Evolutionary conservation across 371 early-diverging fungal species (phyloP), one percentile per base, ranked within the genome.

Genomic region (Mucor racemosus): DNA sequence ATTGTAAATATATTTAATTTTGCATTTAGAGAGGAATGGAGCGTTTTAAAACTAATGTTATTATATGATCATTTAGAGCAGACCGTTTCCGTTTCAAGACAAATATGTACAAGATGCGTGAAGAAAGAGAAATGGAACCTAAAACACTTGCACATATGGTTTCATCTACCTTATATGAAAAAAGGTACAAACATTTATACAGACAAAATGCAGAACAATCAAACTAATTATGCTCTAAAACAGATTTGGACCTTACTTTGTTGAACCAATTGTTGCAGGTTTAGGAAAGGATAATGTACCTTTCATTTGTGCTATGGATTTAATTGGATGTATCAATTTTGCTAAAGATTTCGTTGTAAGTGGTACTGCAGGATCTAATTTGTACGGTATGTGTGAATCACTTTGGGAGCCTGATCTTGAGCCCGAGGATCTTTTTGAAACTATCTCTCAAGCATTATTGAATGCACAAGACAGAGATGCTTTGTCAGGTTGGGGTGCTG

Each of bases 381-480:
- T 99, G 64, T 96, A 93, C 70, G 99, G 99, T 68, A 95, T 98
- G 89, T 96, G 98, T 81, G 99, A 99, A 84, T 89, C 94, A 7
- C 85, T 99, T 66, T 99, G 96, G 95, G 95, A 97, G 77, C 97
- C 98, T 44, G 91, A 97, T 80, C 87, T 99, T 76, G 95, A 92
- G 62, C 97, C 98, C 15, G 99, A 99, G 73, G 98, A 99, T 72
- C 86, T 99, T 53, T 99, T 99, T 80, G 98, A 98, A 78, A 93
- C 94, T 41, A 92, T 97, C 58, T 93, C 96, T 13, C 99, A 99
- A 77, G 91, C 98, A 7, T 82, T 99, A 67, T 80, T 99, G 77
- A 97, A 94, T 79, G 97, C 99, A 33, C 93, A 98, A 46, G 99
- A 99, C 80, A 92, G 99, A 76, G 99, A 99, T 84, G 95, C 97